Conservation (phyloP, 2,329 filamentous ascomycete species). For the Aspergillus sergii region DNA sequence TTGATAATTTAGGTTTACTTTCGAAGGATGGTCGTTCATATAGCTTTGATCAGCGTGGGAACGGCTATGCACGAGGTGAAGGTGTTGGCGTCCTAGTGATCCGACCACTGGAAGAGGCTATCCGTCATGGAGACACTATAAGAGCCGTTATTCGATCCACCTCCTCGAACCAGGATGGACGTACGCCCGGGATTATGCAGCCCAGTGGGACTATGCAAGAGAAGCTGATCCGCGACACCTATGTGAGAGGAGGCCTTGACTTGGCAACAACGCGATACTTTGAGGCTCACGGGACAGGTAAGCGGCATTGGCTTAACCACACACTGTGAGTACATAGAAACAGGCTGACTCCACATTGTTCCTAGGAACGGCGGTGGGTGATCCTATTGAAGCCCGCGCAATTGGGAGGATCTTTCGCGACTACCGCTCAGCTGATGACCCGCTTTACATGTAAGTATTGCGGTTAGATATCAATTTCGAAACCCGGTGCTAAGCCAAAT, state of each 20-base stretch:
- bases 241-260: constrained; percentile 26
- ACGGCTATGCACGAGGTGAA: constrained; percentile 55
- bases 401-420: constrained; percentile 43
- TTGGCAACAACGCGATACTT: constrained; percentile 32
- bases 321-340: too few relatives aligned
- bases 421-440: not conserved
- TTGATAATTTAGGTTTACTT: constrained; percentile 15
- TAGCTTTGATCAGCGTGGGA: constrained; percentile 38
- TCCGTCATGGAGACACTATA: constrained; percentile 47
- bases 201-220: constrained; percentile 42
- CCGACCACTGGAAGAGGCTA: constrained; percentile 51
- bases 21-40: constrained; percentile 15
- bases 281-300: constrained; percentile 47
- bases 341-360: not conserved
- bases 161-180: constrained; percentile 34
- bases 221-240: constrained; percentile 39
- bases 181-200: constrained; percentile 43
- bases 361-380: constrained; percentile 52
- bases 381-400: constrained; percentile 57
- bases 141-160: constrained; percentile 37
- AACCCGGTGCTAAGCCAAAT: not conserved
- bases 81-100: constrained; percentile 53
- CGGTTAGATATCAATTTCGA: not conserved
- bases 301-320: not conserved
- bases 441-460: constrained; percentile 15